These are phyloP conservation scores for Albugo laibachii DNA, from an alignment of 352 stramenopile species.

Conservation along the genomic window DNA sequence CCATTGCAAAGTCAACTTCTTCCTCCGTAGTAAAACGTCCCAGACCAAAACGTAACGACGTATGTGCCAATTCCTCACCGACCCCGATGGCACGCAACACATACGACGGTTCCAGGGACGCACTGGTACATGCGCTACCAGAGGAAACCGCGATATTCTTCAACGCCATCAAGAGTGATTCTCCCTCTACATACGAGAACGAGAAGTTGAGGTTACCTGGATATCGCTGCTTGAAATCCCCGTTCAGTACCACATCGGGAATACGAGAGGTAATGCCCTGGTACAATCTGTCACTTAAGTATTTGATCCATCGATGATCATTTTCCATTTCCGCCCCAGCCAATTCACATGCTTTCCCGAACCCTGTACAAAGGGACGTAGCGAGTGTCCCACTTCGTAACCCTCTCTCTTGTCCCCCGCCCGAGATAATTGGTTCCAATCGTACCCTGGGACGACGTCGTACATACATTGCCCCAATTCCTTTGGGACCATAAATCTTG, in stretches of 20 bases:
- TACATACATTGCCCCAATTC: slow-evolving; percentile 95
- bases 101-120: slow-evolving; percentile 96
- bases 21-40: slow-evolving; percentile 96
- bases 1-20: slow-evolving; percentile 94
- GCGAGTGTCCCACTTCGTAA: slow-evolving; percentile 83
- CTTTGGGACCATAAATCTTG: slow-evolving; percentile 99
- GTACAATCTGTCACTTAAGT: slow-evolving; percentile 90
- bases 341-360: slow-evolving; percentile 85
- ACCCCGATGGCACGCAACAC: slow-evolving; percentile 96
- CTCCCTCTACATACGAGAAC: slow-evolving; percentile 99
- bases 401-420: slow-evolving; percentile 95
- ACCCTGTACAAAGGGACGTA: slow-evolving; percentile 59
- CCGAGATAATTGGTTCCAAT: slow-evolving; percentile 94
- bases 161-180: slow-evolving; percentile 96
- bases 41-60: slow-evolving; percentile 94
- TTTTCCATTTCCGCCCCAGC: slow-evolving; percentile 89
- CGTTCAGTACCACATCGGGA: slow-evolving; percentile 93
- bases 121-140: slow-evolving; percentile 91
- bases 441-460: slow-evolving; percentile 89
- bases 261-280: slow-evolving; percentile 56
- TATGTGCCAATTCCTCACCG: slow-evolving; percentile 97
- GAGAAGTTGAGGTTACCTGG: slow-evolving; percentile 96
- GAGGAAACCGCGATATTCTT: slow-evolving; percentile 98
- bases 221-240: slow-evolving; percentile 86
- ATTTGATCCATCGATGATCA: slow-evolving; percentile 87